Evolutionary conservation across 1,284 basidiomycete genomes (phyloP).

Genomic region (Pterula multifida): DNA sequence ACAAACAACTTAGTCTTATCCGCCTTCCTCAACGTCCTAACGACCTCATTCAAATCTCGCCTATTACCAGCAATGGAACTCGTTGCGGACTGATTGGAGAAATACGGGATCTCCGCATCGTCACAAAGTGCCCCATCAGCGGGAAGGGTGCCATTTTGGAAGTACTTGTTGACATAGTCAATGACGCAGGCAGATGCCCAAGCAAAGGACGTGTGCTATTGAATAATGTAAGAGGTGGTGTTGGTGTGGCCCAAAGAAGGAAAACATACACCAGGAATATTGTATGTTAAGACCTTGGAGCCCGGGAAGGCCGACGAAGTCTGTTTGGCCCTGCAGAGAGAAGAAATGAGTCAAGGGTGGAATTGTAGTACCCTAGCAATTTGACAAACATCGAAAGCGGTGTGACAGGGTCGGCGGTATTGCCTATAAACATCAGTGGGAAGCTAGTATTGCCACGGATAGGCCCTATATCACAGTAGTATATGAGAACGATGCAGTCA

Average conservation of each 20-base stretch:
- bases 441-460: background rate
- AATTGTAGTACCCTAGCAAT: background rate
- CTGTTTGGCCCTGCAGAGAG: background rate
- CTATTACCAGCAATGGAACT: constrained; percentile 1
- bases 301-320: background rate
- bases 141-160: constrained; percentile 17
- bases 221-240: background rate
- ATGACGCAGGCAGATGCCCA: constrained; percentile 14
- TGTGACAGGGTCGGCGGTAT: constrained; percentile 1
- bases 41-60: background rate
- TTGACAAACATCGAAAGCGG: background rate
- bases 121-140: constrained; percentile 14
- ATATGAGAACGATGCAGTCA: background rate
- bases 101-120: constrained; percentile 12
- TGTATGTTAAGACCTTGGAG: background rate
- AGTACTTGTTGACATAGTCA: constrained; percentile 12
- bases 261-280: background rate
- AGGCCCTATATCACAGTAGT: background rate
- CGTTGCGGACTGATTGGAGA: constrained; percentile 4
- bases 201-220: constrained; percentile 8
- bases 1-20: too few relatives aligned
- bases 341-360: background rate
- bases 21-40: background rate
- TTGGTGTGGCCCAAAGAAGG: background rate
- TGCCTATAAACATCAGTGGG: constrained; percentile 1